Evolutionary conservation across 306 rosid genomes (phyloP).

Genomic region (Dryas alaskensis): DNA sequence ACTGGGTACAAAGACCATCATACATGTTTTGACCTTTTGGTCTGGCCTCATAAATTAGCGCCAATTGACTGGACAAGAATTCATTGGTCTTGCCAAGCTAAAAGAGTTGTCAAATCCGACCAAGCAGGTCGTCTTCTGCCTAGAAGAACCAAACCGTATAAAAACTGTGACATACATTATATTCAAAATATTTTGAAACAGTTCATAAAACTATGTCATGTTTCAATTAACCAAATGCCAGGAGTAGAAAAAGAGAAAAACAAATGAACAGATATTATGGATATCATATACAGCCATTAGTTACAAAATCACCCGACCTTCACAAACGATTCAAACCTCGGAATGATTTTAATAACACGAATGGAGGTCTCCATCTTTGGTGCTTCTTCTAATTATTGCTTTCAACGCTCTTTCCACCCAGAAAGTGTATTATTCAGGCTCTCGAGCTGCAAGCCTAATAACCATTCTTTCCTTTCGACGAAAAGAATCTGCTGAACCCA

Average conservation of each 20-base stretch:
- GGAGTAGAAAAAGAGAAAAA: constrained; percentile 25
- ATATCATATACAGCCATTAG: constrained; percentile 83
- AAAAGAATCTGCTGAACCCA: constrained; percentile 93
- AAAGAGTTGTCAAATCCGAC: background rate
- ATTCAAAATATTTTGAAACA: constrained; percentile 40
- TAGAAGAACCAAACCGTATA: constrained; percentile 25
- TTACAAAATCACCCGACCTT: constrained; percentile 51
- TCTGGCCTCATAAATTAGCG: too few species aligned
- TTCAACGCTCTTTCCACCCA: constrained; percentile 20
- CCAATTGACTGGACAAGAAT: too few species aligned
- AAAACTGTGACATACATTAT: constrained; percentile 34
- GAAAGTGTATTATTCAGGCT: constrained; percentile 25
- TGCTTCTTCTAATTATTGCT: constrained; percentile 39
- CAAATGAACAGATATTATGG: constrained; percentile 47
- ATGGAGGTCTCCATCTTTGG: constrained; percentile 28
- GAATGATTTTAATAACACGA: constrained; percentile 27
- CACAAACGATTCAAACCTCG: constrained; percentile 40
- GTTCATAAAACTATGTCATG: constrained; percentile 40
- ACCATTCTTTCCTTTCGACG: constrained; percentile 69
- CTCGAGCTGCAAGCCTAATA: constrained; percentile 51
- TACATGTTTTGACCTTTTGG: too few species aligned
- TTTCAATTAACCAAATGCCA: constrained; percentile 41
- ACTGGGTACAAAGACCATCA: too few species aligned
- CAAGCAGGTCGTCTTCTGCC: background rate
- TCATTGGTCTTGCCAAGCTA: too few species aligned